These are phyloP conservation scores for Eragrostis tef DNA, from an alignment of 202 grass and related monocot species.

Conservation along the genomic window DNA sequence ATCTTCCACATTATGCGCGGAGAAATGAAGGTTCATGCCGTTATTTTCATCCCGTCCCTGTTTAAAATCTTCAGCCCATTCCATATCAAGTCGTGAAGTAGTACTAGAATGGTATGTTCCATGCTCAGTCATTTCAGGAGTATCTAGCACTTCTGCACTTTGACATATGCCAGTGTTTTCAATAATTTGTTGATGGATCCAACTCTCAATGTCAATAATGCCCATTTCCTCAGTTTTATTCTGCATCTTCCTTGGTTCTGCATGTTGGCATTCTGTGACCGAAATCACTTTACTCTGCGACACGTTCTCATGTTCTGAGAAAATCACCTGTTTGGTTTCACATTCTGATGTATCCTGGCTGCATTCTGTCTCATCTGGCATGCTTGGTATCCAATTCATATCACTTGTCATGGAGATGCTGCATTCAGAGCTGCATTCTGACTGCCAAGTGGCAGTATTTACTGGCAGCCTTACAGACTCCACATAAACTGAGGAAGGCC, in stretches of 20 bases:
- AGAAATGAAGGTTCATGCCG: background rate
- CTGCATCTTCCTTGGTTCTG: constrained; percentile 48
- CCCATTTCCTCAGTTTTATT: constrained; percentile 50
- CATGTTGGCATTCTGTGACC: constrained; percentile 45
- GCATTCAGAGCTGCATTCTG: constrained; percentile 79
- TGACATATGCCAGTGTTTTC: constrained; percentile 54
- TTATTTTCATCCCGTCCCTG: constrained; percentile 30
- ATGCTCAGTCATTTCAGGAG: constrained; percentile 45
- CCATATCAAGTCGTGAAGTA: constrained; percentile 34
- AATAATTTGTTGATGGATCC: constrained; percentile 72
- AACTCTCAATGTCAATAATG: constrained; percentile 61
- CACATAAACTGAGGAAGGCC: constrained; percentile 81
- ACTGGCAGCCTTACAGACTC: constrained; percentile 70
- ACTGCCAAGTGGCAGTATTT: constrained; percentile 65
- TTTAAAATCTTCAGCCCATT: constrained; percentile 39
- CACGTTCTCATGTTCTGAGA: constrained; percentile 66
- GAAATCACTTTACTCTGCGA: constrained; percentile 50
- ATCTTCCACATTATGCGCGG: constrained; percentile 40
- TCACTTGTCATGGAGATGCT: constrained; percentile 72
- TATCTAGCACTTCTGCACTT: constrained; percentile 54
- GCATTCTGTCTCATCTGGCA: constrained; percentile 58
- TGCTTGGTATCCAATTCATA: constrained; percentile 52
- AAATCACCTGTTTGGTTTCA: constrained; percentile 84
- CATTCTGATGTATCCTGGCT: constrained; percentile 69
- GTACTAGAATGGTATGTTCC: constrained; percentile 36